Base-by-base conservation (phyloP, 2,329 filamentous ascomycete species). In the Tothia fuscella region DNA sequence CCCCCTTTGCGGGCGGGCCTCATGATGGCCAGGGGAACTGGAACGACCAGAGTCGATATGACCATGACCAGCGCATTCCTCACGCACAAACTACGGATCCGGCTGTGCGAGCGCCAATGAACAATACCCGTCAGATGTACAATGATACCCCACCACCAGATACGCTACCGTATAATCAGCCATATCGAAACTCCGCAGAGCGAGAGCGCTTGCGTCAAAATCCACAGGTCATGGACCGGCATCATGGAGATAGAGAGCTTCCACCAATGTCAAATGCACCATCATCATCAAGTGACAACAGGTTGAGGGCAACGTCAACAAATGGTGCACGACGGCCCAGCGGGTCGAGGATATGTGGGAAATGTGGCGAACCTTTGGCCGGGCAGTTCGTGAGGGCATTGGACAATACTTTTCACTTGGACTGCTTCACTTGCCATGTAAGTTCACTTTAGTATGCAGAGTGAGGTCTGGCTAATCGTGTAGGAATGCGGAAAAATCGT, bases 371-470 rank as follows among this genome's bases (percentile, higher is more conserved):
- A 59, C 72, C 80, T 42, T 69, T 98, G 59, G 93, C 86, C 1
- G 91, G 91, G 32, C 91, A 98, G 63, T 98, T 96, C 59, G 91
- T 98, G 49, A 78, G 91, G 53, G 91, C 91, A 34, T 66, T 98
- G 42, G 86, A 88, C 42, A 88, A 87, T 44, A 96, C 89, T 41
- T 98, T 86, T 60, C 91, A 98, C 67, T 67, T 98, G 50, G 89
- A 98, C 61, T 98, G 91, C 70, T 98, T 98, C 65, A 93, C 86
- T 59, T 98, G 91, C 63, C 77, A 86, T 65, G 89, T 95, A 74
- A 66, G 78, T 72, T 35, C 17, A 10, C 9, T 42, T 22, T 3
- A 24, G 12, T 13, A 14, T n/a, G 2, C 5, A 16, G 21, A 2
- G 3, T 28, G 5, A 19, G 6, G 5, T 24, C 7, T 41, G n/a